Conservation (phyloP, 352 stramenopile species). For the Phytophthora sansomeana region DNA sequence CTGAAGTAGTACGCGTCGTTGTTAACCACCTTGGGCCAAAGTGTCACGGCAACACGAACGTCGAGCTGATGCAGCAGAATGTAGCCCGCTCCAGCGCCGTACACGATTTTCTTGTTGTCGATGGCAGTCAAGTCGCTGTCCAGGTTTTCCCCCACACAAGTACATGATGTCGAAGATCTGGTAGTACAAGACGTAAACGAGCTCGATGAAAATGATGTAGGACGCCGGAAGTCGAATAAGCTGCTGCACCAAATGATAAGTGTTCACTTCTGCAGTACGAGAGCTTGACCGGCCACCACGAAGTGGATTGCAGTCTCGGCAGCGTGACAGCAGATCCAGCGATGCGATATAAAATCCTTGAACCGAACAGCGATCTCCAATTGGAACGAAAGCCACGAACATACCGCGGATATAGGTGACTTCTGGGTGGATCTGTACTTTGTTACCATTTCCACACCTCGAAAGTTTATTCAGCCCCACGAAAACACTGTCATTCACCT, state of each 20-base stretch:
- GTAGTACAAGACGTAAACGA: slow-evolving; percentile 54
- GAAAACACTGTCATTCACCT: slow-evolving; percentile 44
- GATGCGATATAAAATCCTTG: slow-evolving; percentile 36
- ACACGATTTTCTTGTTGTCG: slow-evolving; percentile 47
- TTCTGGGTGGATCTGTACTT: slow-evolving; percentile 23
- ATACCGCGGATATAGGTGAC: slow-evolving; percentile 23
- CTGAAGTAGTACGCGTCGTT: slow-evolving; percentile 50
- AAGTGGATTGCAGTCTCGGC: slow-evolving; percentile 46
- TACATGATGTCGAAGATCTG: slow-evolving; percentile 53
- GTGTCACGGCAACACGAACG: slow-evolving; percentile 41
- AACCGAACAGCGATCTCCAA: slow-evolving; percentile 38
- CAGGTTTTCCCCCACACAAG: slow-evolving; percentile 15
- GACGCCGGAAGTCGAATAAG: slow-evolving; percentile 44
- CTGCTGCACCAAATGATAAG: slow-evolving; percentile 46
- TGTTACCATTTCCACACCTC: slow-evolving; percentile 24
- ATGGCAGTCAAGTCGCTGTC: slow-evolving; percentile 27
- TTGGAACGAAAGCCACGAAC: slow-evolving; percentile 28
- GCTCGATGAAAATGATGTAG: slow-evolving; percentile 45
- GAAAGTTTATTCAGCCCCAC: slow-evolving; percentile 31
- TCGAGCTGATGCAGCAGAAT: slow-evolving; percentile 49
- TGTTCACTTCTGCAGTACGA: slow-evolving; percentile 37
- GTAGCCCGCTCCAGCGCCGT: slow-evolving; percentile 41
- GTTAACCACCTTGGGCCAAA: slow-evolving; percentile 54
- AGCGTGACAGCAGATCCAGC: slow-evolving; percentile 35
- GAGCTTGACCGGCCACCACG: slow-evolving; percentile 43